Conservation (phyloP, 345 rosid species). For the Ceriops tagal region DNA sequence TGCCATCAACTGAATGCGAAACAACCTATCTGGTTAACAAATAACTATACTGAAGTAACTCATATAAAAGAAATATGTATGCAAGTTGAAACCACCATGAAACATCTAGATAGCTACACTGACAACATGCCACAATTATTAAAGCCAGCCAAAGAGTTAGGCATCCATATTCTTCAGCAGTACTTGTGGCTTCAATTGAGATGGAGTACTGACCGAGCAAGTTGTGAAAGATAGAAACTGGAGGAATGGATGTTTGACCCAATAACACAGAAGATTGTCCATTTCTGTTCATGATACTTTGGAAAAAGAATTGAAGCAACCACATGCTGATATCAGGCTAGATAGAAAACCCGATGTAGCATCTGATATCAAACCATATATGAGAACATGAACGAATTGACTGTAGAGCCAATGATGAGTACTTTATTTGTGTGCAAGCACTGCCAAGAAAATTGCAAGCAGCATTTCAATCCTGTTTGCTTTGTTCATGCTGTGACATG, state of each 20-base stretch:
- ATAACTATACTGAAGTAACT: conserved; percentile 2
- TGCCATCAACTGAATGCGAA: conserved; percentile 49
- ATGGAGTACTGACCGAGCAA: neutral
- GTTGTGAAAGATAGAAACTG: neutral
- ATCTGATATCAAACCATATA: neutral
- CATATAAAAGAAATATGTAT: neutral
- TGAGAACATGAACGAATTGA: too few species aligned
- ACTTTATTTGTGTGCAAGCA: too few species aligned
- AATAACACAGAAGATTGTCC: neutral
- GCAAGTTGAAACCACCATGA: neutral
- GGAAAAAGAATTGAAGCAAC: too few species aligned
- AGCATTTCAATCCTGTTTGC: too few species aligned
- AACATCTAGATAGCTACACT: neutral
- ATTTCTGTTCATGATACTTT: neutral
- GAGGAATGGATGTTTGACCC: neutral
- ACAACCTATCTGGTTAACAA: conserved; percentile 11
- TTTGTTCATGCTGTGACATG: too few species aligned
- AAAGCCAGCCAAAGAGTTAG: too few species aligned
- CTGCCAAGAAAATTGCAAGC: too few species aligned
- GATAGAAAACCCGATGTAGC: neutral
- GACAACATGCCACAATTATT: too few species aligned
- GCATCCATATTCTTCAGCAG: too few species aligned
- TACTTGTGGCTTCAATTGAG: too few species aligned
- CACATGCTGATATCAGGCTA: too few species aligned
- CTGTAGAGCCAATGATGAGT: too few species aligned